Evolutionary conservation across 1,284 basidiomycete species (phyloP).

Genomic region (Apiotrichum brassicae): DNA sequence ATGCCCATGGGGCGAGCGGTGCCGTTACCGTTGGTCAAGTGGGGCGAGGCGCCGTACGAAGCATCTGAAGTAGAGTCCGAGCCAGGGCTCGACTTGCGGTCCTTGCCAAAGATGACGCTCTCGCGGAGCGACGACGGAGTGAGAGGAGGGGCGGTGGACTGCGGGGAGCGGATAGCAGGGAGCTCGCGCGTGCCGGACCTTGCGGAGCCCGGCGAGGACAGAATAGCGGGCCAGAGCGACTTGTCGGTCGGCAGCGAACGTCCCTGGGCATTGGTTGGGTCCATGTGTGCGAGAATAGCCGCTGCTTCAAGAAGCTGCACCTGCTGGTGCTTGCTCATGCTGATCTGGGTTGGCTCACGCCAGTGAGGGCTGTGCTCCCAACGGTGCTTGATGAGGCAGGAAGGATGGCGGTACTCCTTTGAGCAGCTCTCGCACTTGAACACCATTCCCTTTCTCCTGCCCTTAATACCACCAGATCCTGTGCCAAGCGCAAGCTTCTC

Average conservation of each 20-base stretch:
- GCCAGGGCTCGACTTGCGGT: constrained; percentile 33
- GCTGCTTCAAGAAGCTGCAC: constrained; percentile 96
- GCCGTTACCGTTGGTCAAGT: neutral
- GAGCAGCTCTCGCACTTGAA: constrained; percentile 89
- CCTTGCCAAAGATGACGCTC: constrained; percentile 25
- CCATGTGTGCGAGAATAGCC: constrained; percentile 82
- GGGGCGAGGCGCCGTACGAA: constrained; percentile 14
- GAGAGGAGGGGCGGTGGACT: constrained; percentile 28
- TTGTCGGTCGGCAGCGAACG: constrained; percentile 87
- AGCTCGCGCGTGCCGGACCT: constrained; percentile 33
- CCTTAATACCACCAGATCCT: constrained; percentile 46
- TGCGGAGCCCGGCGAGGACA: constrained; percentile 38
- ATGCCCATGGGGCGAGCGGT: constrained; percentile 14
- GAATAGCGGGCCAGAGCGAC: constrained; percentile 58
- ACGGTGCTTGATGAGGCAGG: constrained; percentile 90
- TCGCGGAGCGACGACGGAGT: constrained; percentile 38
- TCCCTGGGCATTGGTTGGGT: constrained; percentile 53
- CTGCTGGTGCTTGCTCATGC: constrained; percentile 94
- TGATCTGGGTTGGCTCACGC: constrained; percentile 90
- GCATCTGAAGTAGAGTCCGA: constrained; percentile 42
- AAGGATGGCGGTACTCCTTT: constrained; percentile 91
- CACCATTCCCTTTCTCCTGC: constrained; percentile 66
- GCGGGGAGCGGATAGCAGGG: constrained; percentile 37
- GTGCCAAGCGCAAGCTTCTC: constrained; percentile 43
- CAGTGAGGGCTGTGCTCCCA: constrained; percentile 98